These are phyloP conservation scores for Fraxinus xanthoxyloides DNA, from an alignment of 305 asterid genomes.

Conservation along the genomic window DNA sequence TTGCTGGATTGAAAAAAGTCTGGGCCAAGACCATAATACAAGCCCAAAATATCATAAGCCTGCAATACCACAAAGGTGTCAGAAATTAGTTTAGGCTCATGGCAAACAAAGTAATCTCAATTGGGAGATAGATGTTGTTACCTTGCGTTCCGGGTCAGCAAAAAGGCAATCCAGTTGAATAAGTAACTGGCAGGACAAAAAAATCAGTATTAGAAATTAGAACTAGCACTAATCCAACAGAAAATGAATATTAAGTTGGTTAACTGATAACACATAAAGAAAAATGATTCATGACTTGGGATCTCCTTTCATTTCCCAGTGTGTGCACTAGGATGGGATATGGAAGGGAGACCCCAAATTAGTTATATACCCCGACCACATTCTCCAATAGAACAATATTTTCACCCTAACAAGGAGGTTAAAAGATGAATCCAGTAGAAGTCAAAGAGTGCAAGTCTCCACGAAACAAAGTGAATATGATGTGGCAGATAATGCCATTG, in stretches of 20 bases:
- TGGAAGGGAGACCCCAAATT: background rate
- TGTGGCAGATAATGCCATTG: background rate
- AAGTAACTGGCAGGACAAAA: constrained; percentile 54
- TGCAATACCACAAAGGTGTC: constrained; percentile 28
- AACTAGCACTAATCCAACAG: background rate
- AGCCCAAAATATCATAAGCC: constrained; percentile 81
- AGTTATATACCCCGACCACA: background rate
- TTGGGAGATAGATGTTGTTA: constrained; percentile 13
- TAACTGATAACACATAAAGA: background rate
- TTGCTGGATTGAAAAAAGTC: constrained; percentile 83
- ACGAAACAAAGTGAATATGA: background rate
- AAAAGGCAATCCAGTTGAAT: constrained; percentile 81
- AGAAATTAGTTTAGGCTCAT: constrained; percentile 2
- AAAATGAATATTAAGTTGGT: constrained; percentile 1
- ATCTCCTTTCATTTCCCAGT: background rate
- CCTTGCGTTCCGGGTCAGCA: constrained; percentile 85
- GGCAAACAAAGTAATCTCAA: constrained; percentile 4
- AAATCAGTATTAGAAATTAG: constrained; percentile 19
- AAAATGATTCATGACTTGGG: background rate
- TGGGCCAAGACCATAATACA: constrained; percentile 79
- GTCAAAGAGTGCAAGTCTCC: background rate
- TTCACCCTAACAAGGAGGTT: background rate
- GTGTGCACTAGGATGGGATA: background rate
- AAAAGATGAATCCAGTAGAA: background rate
- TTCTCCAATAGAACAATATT: background rate